Conservation (phyloP, 2,329 filamentous ascomycete species). For the Lachnellula subtilissima region DNA sequence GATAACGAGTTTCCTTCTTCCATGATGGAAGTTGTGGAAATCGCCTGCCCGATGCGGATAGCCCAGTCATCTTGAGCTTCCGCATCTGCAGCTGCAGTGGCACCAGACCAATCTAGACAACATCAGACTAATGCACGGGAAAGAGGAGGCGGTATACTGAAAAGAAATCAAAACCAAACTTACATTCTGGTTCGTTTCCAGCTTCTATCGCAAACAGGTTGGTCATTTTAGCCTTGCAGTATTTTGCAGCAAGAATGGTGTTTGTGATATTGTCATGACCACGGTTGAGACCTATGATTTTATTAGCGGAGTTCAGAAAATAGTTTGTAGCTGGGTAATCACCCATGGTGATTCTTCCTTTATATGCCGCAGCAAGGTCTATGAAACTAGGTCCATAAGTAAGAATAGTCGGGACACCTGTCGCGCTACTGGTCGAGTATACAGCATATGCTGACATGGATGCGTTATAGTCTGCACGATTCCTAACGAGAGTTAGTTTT, state of each 20-base stretch:
- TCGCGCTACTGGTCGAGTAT: constrained; percentile 43
- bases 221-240: constrained; percentile 39
- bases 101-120: constrained; percentile 32
- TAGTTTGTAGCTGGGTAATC: background rate
- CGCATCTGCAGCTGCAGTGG: constrained; percentile 20
- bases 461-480: constrained; percentile 48
- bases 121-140: background rate
- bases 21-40: constrained; percentile 18
- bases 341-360: constrained; percentile 30
- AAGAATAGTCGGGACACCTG: constrained; percentile 44
- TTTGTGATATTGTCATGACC: constrained; percentile 48
- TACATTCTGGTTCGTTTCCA: constrained; percentile 54
- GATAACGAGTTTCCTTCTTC: constrained; percentile 27
- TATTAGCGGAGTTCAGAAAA: background rate
- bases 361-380: constrained; percentile 44
- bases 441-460: constrained; percentile 41
- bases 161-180: constrained; percentile 17
- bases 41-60: constrained; percentile 18
- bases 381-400: constrained; percentile 51
- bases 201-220: constrained; percentile 52
- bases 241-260: constrained; percentile 46
- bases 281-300: constrained; percentile 42
- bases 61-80: constrained; percentile 27
- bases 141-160: no score
- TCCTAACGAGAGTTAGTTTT: constrained; percentile 26